A percentile compares a stretch with the other conserved stretches of the same genome.
Conservation (phyloP, 2,329 filamentous ascomycete genomes). For the Elsinoe australis region DNA sequence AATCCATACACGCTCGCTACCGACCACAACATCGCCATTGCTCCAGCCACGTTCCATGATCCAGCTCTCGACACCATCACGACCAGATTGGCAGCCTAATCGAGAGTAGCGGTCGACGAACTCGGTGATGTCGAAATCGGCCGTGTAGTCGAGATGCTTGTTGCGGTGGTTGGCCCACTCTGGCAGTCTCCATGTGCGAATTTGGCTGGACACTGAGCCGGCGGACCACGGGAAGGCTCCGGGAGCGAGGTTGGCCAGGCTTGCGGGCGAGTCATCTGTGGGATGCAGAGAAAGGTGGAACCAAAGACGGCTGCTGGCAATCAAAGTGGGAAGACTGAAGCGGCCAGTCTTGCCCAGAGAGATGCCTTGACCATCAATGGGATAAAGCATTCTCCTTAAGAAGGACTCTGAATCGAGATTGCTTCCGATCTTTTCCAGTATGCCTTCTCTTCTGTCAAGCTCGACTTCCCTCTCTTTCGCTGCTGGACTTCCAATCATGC, state of each 20-base stretch:
- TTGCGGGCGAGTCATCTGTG: conserved; percentile 74
- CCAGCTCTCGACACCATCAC: conserved; percentile 91
- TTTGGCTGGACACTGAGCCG: conserved; percentile 81
- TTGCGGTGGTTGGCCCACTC: conserved; percentile 96
- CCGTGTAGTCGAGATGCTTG: conserved; percentile 87
- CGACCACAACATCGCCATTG: conserved; percentile 90
- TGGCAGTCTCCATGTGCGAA: conserved; percentile 85
- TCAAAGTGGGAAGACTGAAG: conserved; percentile 64
- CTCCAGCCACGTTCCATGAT: conserved; percentile 93
- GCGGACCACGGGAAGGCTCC: conserved; percentile 87
- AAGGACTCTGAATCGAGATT: conserved; percentile 78
- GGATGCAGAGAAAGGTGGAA: conserved; percentile 89
- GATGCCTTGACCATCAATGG: conserved; percentile 68
- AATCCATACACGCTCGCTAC: conserved; percentile 91
- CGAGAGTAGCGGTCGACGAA: conserved; percentile 75
- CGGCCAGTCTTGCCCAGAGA: conserved; percentile 69
- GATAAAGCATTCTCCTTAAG: conserved; percentile 72
- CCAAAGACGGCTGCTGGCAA: conserved; percentile 85
- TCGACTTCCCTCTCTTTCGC: conserved; percentile 68
- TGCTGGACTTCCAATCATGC: conserved; percentile 59
- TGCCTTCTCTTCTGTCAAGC: conserved; percentile 70
- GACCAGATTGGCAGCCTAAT: conserved; percentile 81
- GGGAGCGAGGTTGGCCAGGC: conserved; percentile 62
- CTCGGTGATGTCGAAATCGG: conserved; percentile 91
- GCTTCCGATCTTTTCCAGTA: conserved; percentile 79